These are phyloP conservation scores for Alternaria sp. DNA, from an alignment of 2,329 filamentous ascomycete genomes.

Conservation along the genomic window DNA sequence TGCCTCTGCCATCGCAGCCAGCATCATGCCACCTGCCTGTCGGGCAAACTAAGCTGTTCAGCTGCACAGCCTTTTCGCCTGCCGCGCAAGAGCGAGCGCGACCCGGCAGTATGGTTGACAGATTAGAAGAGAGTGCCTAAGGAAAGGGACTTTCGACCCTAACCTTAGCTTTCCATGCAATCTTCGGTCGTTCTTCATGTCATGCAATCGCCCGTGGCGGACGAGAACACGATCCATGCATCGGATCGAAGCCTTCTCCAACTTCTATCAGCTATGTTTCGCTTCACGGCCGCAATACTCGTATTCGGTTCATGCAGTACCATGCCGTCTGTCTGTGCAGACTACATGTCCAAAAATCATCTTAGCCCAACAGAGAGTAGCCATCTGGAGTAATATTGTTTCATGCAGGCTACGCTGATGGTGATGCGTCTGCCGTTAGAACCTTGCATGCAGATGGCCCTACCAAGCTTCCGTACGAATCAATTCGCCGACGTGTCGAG, in stretches of 20 bases:
- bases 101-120: slow-evolving; percentile 22
- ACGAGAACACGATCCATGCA: slow-evolving; percentile 5
- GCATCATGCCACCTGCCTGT: not conserved
- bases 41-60: slow-evolving; percentile 8
- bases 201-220: slow-evolving; percentile 8
- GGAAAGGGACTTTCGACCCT: not conserved
- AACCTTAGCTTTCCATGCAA: slow-evolving; percentile 3
- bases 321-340: slow-evolving; percentile 25
- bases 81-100: slow-evolving; percentile 20
- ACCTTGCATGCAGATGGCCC: slow-evolving; percentile 35
- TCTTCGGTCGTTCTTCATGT: slow-evolving; percentile 5
- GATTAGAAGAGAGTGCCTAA: not conserved
- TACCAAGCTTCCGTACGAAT: slow-evolving; percentile 26
- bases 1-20: slow-evolving; percentile 1
- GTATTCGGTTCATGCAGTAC: slow-evolving; percentile 34
- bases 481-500: slow-evolving; percentile 42
- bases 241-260: slow-evolving; percentile 12
- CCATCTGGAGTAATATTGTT: slow-evolving; percentile 35
- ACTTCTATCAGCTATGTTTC: slow-evolving; percentile 11
- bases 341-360: slow-evolving; percentile 17
- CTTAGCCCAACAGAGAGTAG: slow-evolving; percentile 23
- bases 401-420: slow-evolving; percentile 37
- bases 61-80: slow-evolving; percentile 24
- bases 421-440: slow-evolving; percentile 43
- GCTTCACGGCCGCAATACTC: slow-evolving; percentile 17